Evolutionary conservation across 352 stramenopile species (phyloP), one percentile per base, ranked within the genome.

Genomic region (Aphanomyces stellatus): DNA sequence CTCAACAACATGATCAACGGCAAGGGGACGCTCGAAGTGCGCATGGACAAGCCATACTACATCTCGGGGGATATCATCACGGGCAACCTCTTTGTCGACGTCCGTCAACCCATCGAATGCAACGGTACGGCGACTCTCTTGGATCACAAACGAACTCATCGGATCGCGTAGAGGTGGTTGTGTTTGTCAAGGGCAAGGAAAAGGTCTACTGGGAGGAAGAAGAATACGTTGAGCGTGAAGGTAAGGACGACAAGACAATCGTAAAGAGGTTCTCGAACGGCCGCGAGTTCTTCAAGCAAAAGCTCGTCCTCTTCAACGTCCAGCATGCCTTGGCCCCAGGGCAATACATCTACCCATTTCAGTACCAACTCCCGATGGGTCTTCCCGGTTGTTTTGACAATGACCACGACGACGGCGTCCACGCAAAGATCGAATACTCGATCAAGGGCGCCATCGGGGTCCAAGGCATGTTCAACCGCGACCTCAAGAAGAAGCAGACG

Each of bases 381-480:
- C 43, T 87, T 7, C 80, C 82, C 1, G 82, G 82, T 15, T 77
- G 85, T 2, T 72, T 64, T n/a, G 86, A 86, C 72, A 76, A 72
- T 25, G 63, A 75, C n/a, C 68, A 72, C 25, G 57, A 88, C 19
- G 67, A 78, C 15, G 71, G 82, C 13, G 41, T 88, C 22, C 70
- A 75, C 33, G 82, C 76, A 11, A 77, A 80, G 49, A 90, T 88
- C 79, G 81, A 87, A 72, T 90, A 90, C 76, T 88, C 86, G 57
- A 78, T 88, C 72, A 88, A 88, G 65, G 80, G 77, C 3, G 88
- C 82, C 22, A 74, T 88, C 6, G 79, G 86, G 34, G 79, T 90
- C 25, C 66, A 69, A 53, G 82, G 82, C 0, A 81, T 79, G 61
- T 82, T 87, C 35, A 63, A 81, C 11, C 83, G 74, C 5, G 82